Base-by-base conservation (phyloP, 2,329 filamentous ascomycete species). In the Cercospora brassicicola region DNA sequence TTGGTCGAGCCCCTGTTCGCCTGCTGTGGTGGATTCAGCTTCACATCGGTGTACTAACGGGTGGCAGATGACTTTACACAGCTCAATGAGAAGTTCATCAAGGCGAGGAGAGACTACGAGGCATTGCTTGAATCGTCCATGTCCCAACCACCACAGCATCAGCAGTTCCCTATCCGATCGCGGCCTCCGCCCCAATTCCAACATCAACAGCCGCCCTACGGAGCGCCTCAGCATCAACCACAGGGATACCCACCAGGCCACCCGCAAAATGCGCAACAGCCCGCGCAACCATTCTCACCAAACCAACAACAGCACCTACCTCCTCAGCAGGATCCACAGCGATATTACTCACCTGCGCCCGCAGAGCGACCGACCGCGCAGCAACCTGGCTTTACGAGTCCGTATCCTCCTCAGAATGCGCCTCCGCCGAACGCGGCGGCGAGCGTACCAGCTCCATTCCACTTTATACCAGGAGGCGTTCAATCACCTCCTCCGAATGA, bases 21-120 rank as follows among this genome's bases (percentile, higher is more conserved):
- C 7, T 11, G 9, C 20, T n/a, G 15, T 11, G 33, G 33, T 8
- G 20, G 23, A 6, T 23, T n/a, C n/a, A 42, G 36, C 3, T 42
- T 42, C 6, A 42, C 36, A n/a, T 9, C 36, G 36, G 4, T 20
- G 45, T n/a, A 57, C 30, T 51, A 57, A 60, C 30, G 66, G 18
- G 18, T 56, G 9, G 18, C 72, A 96, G 95, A 99, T 81, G 95
- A 99, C 79, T 98, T 99, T 77, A 97, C 95, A 2, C 94, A 98
- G 78, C 84, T 99, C 70, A 99, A 99, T 77, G 95, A 99, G 80
- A 98, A 98, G 82, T 99, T 99, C 80, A 98, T 99, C 85, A 99
- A 99, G 81, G 95, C 95, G 56, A 90, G 95, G 72, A 88, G 94
- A 75, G 95, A 99, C 81, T 99, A 99, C 79, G 95, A 99, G 81